These are phyloP conservation scores for Phytophthora syringae DNA, from an alignment of 352 stramenopile species.

Conservation along the genomic window DNA sequence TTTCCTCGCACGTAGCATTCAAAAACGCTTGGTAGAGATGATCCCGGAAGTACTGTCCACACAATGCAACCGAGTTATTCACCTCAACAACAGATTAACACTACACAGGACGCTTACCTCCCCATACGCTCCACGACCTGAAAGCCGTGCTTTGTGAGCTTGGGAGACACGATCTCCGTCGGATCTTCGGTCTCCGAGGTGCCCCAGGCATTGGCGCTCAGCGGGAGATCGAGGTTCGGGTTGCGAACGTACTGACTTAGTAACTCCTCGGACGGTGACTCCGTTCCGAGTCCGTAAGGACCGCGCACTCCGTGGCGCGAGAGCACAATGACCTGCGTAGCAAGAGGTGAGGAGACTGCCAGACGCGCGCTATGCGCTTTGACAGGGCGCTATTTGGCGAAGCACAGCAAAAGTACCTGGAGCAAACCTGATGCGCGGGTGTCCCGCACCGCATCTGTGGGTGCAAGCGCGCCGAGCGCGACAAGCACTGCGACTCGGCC, in stretches of 20 bases:
- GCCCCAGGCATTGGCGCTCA: constrained; percentile 64
- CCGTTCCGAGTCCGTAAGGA: constrained; percentile 71
- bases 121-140: constrained; percentile 67
- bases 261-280: constrained; percentile 49
- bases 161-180: constrained; percentile 70
- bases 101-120: constrained; percentile 31
- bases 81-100: neutral
- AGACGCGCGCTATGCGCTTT: constrained; percentile 22
- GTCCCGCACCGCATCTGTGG: neutral
- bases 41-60: constrained; percentile 75
- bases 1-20: constrained; percentile 56
- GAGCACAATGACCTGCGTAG: constrained; percentile 63
- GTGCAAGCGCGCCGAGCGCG: constrained; percentile 5
- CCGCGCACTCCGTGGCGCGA: constrained; percentile 77
- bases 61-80: neutral
- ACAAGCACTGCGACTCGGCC: constrained; percentile 8
- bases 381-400: neutral
- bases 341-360: constrained; percentile 3
- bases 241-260: constrained; percentile 72
- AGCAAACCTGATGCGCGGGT: constrained; percentile 30
- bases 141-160: constrained; percentile 81
- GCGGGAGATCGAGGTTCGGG: constrained; percentile 57
- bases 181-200: constrained; percentile 74
- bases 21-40: constrained; percentile 74
- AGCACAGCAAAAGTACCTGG: constrained; percentile 30